Base-by-base conservation (phyloP, 768 basidiomycete species). In the Hericium coralloides region DNA sequence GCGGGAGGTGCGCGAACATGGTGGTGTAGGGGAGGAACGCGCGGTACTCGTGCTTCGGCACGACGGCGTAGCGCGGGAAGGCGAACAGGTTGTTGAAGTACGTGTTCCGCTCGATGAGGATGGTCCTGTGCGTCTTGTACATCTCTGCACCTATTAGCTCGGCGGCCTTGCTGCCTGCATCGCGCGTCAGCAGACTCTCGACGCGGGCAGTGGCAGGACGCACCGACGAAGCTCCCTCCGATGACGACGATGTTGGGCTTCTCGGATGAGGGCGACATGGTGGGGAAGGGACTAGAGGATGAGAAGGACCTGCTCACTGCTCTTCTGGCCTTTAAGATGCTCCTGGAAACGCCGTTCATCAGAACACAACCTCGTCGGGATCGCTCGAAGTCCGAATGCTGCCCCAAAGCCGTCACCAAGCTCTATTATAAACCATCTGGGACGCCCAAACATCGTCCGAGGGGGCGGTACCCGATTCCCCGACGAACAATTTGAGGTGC, bases 81-180 rank as follows among this genome's bases (percentile, higher is more conserved):
- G 69, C 69, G 50, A 72, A 73, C 1, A 72, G 63, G 58, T 70
- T 68, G 50, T 67, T 63, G 45, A 72, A 72, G 45, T 72, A 71
- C 4, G 66, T 64, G 59, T 72, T 70, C 52, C 67, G 68, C 55
- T 74, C 73, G 39, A 74, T 49, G 4, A 74, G 64, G 15, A 72
- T 57, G 31, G 67, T 64, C 15, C 67, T 59, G 56, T 71, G 64
- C 0, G 65, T 68, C 26, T 59, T 39, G 31, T 58, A 58, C 36
- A 70, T 59, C 3, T 55, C 26, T 0, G 62, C 60, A 5, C 67
- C 63, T 3, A 72, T 52, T 0, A 61, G 55, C 23, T 68, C 65
- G 8, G 65, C 60, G 2, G 63, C 60, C 53, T 62, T 66, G 17
- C 58, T 45, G 26, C 67, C 67, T 65, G 6, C 4, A 15, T 14